Conservation (phyloP, 176 grass and related monocot species). For the Ananas comosus region DNA sequence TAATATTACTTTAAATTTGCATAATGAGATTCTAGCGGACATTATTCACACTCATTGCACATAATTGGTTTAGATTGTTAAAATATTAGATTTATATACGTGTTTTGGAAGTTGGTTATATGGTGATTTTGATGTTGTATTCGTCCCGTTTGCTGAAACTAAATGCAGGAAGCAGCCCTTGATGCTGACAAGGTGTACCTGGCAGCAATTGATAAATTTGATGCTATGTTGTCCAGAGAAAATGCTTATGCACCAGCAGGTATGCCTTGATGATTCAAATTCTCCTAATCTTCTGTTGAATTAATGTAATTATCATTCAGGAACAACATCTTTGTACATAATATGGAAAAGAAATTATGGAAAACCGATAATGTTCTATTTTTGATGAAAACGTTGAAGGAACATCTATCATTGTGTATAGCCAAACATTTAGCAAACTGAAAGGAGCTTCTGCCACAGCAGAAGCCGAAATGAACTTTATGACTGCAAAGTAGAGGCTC, state of each 20-base stretch:
- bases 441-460: too few relatives aligned
- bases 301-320: neutral
- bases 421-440: too few relatives aligned
- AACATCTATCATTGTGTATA: too few relatives aligned
- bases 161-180: conserved; percentile 67
- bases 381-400: too few relatives aligned
- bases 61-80: neutral
- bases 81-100: neutral
- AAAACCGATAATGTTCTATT: too few relatives aligned
- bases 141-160: conserved; percentile 7
- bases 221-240: conserved; percentile 70
- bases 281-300: neutral
- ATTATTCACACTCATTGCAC: neutral
- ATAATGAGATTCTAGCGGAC: neutral
- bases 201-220: conserved; percentile 91
- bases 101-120: neutral
- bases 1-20: neutral
- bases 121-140: neutral
- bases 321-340: neutral
- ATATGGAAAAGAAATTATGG: neutral
- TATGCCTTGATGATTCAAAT: conserved; percentile 10
- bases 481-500: too few relatives aligned
- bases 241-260: conserved; percentile 75
- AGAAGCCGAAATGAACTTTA: too few relatives aligned
- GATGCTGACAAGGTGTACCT: conserved; percentile 82